A percentile compares a stretch with the other conserved stretches of the same genome.
Conservation (phyloP, 441 rosid species). For the Adansonia madagascariensis region DNA sequence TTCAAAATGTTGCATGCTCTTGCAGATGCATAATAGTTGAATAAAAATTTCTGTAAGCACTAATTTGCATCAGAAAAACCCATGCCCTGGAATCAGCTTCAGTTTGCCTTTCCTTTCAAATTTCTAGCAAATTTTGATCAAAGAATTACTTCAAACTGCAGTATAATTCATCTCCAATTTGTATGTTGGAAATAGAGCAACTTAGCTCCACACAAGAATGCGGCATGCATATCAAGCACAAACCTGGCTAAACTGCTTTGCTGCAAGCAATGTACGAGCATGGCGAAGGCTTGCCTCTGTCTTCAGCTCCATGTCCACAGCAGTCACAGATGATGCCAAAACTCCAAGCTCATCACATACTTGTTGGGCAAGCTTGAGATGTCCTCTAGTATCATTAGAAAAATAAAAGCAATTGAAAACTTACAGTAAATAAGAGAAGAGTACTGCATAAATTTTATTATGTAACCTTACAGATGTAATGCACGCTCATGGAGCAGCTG, state of each 20-base stretch:
- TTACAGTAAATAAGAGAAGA: constrained; percentile 4
- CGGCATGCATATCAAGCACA: constrained; percentile 19
- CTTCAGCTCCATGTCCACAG: constrained; percentile 91
- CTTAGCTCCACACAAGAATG: constrained; percentile 3
- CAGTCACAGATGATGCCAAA: constrained; percentile 72
- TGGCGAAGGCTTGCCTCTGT: constrained; percentile 89
- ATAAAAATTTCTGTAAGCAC: not conserved
- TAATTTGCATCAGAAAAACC: not conserved
- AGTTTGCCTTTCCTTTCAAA: not conserved
- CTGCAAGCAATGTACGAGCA: constrained; percentile 94
- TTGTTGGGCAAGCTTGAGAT: constrained; percentile 83
- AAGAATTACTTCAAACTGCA: constrained; percentile 1
- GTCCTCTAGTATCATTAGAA: constrained; percentile 57
- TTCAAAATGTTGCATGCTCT: not conserved
- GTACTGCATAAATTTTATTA: constrained; percentile 20
- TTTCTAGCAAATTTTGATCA: not conserved
- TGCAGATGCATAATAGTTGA: not conserved
- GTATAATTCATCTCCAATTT: not conserved
- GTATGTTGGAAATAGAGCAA: constrained; percentile 20
- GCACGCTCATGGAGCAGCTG: constrained; percentile 91
- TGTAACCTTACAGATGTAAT: constrained; percentile 71
- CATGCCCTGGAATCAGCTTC: not conserved
- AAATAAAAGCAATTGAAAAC: constrained; percentile 30
- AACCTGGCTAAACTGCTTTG: constrained; percentile 93
- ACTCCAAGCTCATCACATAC: constrained; percentile 86